Evolutionary conservation across 257 asterid species (phyloP), one percentile per base, ranked within the genome.

Genomic region (Cinchona pubescens): DNA sequence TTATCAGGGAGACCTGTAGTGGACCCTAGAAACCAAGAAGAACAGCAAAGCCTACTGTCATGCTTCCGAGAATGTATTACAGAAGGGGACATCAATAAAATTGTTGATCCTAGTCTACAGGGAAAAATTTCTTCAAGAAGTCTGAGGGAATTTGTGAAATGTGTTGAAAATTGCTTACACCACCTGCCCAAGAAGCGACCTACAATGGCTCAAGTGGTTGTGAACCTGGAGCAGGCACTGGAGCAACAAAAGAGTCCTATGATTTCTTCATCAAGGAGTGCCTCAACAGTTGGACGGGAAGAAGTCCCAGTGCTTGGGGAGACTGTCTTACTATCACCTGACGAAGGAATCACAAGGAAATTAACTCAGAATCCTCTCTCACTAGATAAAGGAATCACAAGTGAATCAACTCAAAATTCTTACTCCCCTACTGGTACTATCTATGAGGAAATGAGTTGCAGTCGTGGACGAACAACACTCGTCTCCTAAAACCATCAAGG

Each of bases 121-220:
- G 30, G 63, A 1, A 56, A 21, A 21, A 56, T 19, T 56, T 3
- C 19, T 6, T 56, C 63, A 56, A 30, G 30, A 1, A 59, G 65
- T 59, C 13, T 59, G 27, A 59, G 6, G 4, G 65, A n/a, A n/a
- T 59, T n/a, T 59, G 34, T 59, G 34, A n/a, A 7, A 59, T n/a
- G 7, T 59, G 35, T 30, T 59, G 19, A 32, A 14, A 37, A 64
- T 15, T 64, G 69, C 69, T 34, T 64, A 40, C 69, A 64, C 15
- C 37, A 32, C 9, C 37, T 19, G 18, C 68, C 69, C 11, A 27
- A 48, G 7, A 18, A 58, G 58, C 76, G 76, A 30, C 76, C 76
- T 58, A 25, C 35, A 11, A 72, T 72, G 76, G 66, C 76, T 40
- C 30, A 56, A 55, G 76, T 72, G 37, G 68, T 72, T 5, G 60